A percentile compares a stretch with the other conserved stretches of the same genome.
phyloP scores from a whole-genome alignment of 345 rosid genomes.

The Isatis tinctoria region DNA sequence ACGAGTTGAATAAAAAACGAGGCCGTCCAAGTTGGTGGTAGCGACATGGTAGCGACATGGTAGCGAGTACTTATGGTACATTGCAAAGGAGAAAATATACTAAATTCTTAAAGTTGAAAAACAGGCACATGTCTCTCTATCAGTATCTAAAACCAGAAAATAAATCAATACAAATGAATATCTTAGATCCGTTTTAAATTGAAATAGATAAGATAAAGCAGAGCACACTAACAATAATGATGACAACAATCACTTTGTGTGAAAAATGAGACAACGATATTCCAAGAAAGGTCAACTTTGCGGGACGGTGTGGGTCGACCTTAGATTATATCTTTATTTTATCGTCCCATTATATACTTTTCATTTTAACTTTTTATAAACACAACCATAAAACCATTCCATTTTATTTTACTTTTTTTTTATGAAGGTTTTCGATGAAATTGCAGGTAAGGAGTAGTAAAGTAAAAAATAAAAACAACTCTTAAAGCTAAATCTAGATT shows the following conservation, averaged over 20 bases:
- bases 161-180: neutral
- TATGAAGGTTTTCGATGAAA: too few relatives aligned
- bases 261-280: slow-evolving; percentile 23
- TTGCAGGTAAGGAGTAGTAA: too few relatives aligned
- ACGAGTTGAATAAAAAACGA: slow-evolving; percentile 29
- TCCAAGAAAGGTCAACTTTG: slow-evolving; percentile 21
- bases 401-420: neutral
- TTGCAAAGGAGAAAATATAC: neutral
- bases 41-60: too few relatives aligned
- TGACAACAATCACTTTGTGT: slow-evolving; percentile 10
- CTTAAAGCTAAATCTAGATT: too few relatives aligned
- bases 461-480: too few relatives aligned
- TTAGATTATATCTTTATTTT: neutral
- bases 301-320: slow-evolving; percentile 22
- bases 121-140: slow-evolving; percentile 22
- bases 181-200: slow-evolving; percentile 5
- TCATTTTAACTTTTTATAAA: too few relatives aligned
- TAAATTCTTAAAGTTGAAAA: neutral
- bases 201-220: slow-evolving; percentile 25
- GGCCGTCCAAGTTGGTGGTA: slow-evolving; percentile 30
- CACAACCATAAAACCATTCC: too few relatives aligned
- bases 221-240: slow-evolving; percentile 19
- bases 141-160: slow-evolving; percentile 8
- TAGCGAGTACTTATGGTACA: slow-evolving; percentile 14
- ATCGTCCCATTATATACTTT: neutral